These are phyloP conservation scores for Puccinia coronata DNA, from an alignment of 1,284 basidiomycete species.

Conservation along the genomic window DNA sequence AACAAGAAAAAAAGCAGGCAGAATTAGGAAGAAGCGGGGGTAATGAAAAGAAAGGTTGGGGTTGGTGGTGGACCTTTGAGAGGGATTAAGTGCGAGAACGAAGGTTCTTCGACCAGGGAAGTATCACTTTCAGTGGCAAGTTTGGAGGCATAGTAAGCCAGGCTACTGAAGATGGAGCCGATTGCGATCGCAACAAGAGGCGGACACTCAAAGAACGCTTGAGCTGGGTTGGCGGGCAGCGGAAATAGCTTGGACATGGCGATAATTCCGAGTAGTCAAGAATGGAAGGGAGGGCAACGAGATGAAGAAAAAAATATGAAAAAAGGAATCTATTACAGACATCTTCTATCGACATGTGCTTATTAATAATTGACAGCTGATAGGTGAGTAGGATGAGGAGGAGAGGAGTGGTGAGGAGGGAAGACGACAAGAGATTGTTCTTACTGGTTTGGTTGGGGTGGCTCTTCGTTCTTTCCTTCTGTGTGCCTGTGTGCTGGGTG, in stretches of 20 bases:
- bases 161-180: conserved; percentile 17
- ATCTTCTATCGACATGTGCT: neutral
- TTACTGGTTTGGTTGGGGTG: conserved; percentile 14
- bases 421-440: no score
- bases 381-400: neutral
- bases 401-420: neutral
- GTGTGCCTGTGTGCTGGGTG: no score
- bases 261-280: neutral
- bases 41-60: neutral
- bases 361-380: neutral
- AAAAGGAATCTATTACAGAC: neutral
- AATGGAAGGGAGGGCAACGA: neutral
- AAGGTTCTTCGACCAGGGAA: conserved; percentile 16
- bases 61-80: conserved; percentile 19
- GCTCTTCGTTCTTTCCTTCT: no score
- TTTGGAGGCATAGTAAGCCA: conserved; percentile 38
- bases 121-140: conserved; percentile 18
- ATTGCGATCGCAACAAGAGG: conserved; percentile 13
- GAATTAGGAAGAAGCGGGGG: neutral
- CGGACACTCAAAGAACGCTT: conserved; percentile 16
- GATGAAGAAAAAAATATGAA: neutral
- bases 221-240: conserved; percentile 10
- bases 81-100: conserved; percentile 26
- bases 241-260: conserved; percentile 25
- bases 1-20: neutral